A percentile compares a stretch with the other conserved stretches of the same genome.
Evolutionary conservation across 495 filamentous ascomycete genomes (phyloP).

Genomic region (Darksidea phi): DNA sequence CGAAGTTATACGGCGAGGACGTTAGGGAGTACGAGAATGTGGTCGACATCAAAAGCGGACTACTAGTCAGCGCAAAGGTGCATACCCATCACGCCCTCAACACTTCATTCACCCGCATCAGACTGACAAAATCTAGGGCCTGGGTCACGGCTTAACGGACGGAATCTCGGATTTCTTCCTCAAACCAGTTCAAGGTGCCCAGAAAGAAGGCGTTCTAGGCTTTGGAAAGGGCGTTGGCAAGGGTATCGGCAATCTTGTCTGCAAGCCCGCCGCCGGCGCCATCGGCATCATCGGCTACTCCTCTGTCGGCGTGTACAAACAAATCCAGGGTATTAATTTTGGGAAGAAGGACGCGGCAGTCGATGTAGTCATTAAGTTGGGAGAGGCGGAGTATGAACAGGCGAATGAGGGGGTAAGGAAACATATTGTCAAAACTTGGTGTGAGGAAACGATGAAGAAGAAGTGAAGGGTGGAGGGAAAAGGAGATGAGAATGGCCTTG

Average conservation of each 20-base stretch:
- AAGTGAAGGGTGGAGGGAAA: background rate
- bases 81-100: background rate
- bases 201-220: constrained; percentile 39
- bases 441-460: constrained; percentile 38
- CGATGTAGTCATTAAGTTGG: constrained; percentile 66
- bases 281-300: constrained; percentile 26
- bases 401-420: constrained; percentile 53
- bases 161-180: constrained; percentile 40
- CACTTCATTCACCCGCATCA: background rate
- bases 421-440: constrained; percentile 60
- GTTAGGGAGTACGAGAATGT: constrained; percentile 68
- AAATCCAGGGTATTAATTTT: constrained; percentile 62
- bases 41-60: constrained; percentile 62
- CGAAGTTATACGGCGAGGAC: constrained; percentile 73
- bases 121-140: background rate
- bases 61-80: constrained; percentile 47
- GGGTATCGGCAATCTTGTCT: constrained; percentile 36
- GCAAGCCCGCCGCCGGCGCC: constrained; percentile 32
- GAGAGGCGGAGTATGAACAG: constrained; percentile 58
- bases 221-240: constrained; percentile 43
- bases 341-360: constrained; percentile 66
- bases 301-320: constrained; percentile 63
- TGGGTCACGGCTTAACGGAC: constrained; percentile 34
- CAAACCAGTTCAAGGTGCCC: constrained; percentile 40
- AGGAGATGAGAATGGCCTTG: background rate